phyloP scores from a whole-genome alignment of 129 eudicot species.

The Heracleum sosnowskyi region DNA sequence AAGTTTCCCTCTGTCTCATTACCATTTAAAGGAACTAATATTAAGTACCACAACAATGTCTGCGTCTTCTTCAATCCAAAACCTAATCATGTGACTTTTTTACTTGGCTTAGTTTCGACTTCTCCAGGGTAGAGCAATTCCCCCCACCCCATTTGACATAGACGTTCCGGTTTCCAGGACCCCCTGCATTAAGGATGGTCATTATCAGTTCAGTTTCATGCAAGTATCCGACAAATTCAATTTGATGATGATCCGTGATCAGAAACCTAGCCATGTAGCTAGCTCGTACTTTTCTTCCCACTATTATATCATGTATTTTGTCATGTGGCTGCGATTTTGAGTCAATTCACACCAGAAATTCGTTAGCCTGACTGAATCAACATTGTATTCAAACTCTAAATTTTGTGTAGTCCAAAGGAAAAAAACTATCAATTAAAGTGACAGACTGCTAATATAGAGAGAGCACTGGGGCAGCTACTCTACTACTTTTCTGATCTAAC shows the following conservation, averaged over 20 bases:
- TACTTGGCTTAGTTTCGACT: background rate
- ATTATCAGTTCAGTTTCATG: background rate
- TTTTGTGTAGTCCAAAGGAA: no score
- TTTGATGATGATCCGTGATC: background rate
- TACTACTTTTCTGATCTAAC: no score
- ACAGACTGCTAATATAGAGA: no score
- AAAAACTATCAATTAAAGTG: no score
- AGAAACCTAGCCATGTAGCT: background rate
- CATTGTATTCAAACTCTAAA: no score
- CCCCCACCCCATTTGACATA: background rate
- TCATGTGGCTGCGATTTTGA: background rate
- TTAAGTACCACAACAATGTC: background rate
- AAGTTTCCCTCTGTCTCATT: background rate
- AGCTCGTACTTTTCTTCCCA: background rate
- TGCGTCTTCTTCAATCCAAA: conserved; percentile 2
- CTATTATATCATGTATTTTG: background rate
- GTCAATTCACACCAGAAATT: background rate
- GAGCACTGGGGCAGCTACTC: no score
- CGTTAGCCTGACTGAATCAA: background rate
- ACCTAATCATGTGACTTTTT: background rate
- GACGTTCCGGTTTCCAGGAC: background rate
- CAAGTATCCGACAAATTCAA: background rate
- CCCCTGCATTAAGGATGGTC: background rate
- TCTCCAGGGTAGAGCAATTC: background rate
- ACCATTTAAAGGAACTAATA: background rate